phyloP scores from a whole-genome alignment of 1,284 basidiomycete species.

The Afroboletus lepidellus region DNA sequence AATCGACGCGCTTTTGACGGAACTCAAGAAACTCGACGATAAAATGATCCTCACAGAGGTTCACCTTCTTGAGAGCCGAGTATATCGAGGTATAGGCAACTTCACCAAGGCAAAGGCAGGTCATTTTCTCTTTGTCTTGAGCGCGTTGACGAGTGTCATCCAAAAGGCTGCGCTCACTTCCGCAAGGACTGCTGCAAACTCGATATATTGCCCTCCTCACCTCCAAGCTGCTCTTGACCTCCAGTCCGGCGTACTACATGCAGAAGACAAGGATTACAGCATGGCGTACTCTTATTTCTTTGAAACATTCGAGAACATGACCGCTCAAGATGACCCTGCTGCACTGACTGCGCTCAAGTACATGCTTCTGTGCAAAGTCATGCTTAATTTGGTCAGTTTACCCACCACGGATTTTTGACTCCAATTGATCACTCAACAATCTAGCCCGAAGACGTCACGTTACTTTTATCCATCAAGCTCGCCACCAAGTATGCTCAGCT shows the following conservation, averaged over 20 bases:
- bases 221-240: slow-evolving; percentile 93
- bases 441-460: slow-evolving; percentile 90
- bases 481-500: slow-evolving; percentile 82
- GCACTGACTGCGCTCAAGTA: slow-evolving; percentile 92
- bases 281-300: slow-evolving; percentile 98
- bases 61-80: slow-evolving; percentile 88
- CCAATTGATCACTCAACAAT: background rate
- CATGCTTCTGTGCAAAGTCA: slow-evolving; percentile 97
- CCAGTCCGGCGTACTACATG: slow-evolving; percentile 89
- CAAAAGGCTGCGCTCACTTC: slow-evolving; percentile 87
- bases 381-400: slow-evolving; percentile 82
- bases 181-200: slow-evolving; percentile 91
- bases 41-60: slow-evolving; percentile 98
- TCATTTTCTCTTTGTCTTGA: background rate
- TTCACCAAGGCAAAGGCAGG: slow-evolving; percentile 87
- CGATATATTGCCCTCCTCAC: slow-evolving; percentile 95
- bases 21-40: slow-evolving; percentile 93
- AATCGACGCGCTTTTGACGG: slow-evolving; percentile 84
- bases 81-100: slow-evolving; percentile 91
- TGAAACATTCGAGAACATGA: slow-evolving; percentile 88
- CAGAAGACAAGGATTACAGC: slow-evolving; percentile 97
- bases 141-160: background rate
- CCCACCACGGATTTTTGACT: background rate
- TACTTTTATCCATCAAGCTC: slow-evolving; percentile 84
- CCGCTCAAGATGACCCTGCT: slow-evolving; percentile 68